Evolutionary conservation across 768 basidiomycete species (phyloP).

Genomic region (Termitomyces sp.): DNA sequence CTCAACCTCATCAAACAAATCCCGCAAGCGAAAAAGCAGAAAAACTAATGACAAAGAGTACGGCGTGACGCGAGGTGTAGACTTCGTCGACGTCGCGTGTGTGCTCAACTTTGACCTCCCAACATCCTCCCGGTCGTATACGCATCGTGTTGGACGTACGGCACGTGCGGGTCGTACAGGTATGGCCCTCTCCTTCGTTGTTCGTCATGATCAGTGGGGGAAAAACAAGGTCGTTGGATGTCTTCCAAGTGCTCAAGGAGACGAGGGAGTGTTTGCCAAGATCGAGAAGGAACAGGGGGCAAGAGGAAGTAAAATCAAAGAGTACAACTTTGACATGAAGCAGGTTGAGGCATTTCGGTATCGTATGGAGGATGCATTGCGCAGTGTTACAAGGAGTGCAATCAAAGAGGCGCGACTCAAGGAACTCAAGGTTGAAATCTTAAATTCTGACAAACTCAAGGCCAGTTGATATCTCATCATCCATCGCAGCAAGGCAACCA

Average conservation of each 20-base stretch:
- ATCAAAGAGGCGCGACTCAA: constrained; percentile 91
- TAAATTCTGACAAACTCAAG: constrained; percentile 96
- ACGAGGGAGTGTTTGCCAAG: constrained; percentile 71
- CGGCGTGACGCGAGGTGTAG: constrained; percentile 92
- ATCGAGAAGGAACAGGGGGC: constrained; percentile 75
- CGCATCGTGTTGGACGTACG: constrained; percentile 93
- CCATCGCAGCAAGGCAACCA: not conserved
- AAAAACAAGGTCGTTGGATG: constrained; percentile 70
- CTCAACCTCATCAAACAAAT: constrained; percentile 27
- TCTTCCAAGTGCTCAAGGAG: constrained; percentile 63
- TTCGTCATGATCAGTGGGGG: constrained; percentile 63
- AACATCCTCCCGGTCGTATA: constrained; percentile 79
- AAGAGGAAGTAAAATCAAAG: constrained; percentile 60
- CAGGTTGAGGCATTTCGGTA: constrained; percentile 98
- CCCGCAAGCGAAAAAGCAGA: constrained; percentile 48
- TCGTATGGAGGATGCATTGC: constrained; percentile 93
- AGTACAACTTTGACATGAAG: constrained; percentile 92
- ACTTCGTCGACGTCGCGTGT: constrained; percentile 95
- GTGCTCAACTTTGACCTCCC: constrained; percentile 99
- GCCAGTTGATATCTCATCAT: constrained; percentile 34
- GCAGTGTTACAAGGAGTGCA: constrained; percentile 80
- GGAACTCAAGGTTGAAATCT: constrained; percentile 87
- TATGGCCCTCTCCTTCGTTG: constrained; percentile 86
- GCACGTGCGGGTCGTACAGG: constrained; percentile 94
- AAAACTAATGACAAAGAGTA: constrained; percentile 69